Evolutionary conservation across 176 grass and related monocot genomes (phyloP), one percentile per base, ranked within the genome.

Genomic region (Oryza nivara): DNA sequence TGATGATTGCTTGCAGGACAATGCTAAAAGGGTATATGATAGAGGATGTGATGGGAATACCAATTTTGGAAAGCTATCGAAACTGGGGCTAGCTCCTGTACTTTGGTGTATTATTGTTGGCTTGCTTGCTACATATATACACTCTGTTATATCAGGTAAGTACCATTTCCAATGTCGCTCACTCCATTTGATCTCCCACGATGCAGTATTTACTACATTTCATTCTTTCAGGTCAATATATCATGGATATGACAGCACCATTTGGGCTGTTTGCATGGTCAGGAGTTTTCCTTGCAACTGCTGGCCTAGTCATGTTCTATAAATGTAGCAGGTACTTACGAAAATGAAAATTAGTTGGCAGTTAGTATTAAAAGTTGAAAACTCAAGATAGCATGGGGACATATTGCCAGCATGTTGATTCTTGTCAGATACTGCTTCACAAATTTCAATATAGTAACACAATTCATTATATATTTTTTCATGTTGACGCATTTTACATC

Each of bases 311-410:
- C 66, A 91, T 99, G 93, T 96, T 99, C 87, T 96, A 99, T 85
- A 96, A 88, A 79, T 99, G 97, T 92, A 99, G 92, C 93, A 99
- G 97, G 97, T 99, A 94, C 11, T 52, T 78, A n/a, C 68, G 45
- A 54, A 65, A 25, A 7, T 35, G 3, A 25, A n/a, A 76, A 70
- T 87, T 54, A 34, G 43, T 36, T 72, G 63, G 65, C 54, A 54
- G 5, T 75, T 86, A 3, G 30, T 32, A 52, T 68, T 34, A 77
- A 49, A 64, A 34, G 12, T 48, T 71, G 45, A 78, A 8, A 56
- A 60, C 46, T 32, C 10, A 56, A 40, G 11, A 56, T 40, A 54
- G 73, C 17, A 23, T 10, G 45, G 41, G 16, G 41, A 35, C 40
- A 11, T 86, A 67, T 73, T 65, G 3, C 65, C 32, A 56, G 64